Evolutionary conservation across 129 eudicot species (phyloP), one percentile per base, ranked within the genome.

Genomic region (Lonicera japonica): DNA sequence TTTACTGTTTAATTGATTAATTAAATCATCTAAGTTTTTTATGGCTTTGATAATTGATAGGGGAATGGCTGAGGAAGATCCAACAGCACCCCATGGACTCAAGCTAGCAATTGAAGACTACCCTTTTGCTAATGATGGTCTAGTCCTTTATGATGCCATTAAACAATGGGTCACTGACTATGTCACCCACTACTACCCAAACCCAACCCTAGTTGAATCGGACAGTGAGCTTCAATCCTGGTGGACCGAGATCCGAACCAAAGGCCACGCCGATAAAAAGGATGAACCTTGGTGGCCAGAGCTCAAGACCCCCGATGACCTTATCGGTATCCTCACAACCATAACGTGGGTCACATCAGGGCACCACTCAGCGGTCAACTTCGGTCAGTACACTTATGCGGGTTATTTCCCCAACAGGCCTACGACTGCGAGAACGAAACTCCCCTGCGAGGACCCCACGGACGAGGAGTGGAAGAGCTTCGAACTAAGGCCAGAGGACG

Each of bases 211-310:
- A 9, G 21, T 91, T 0, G 54, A 78, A 40, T 59, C 84, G 0
- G 96, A 91, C 22, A 4, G 57, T 15, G 97, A 91, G 72, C 82
- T 91, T 60, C 94, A 87, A 77, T 81, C 68, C 29, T 91, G 97
- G 97, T 91, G 97, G 97, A 72, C 71, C 5, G 97, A 91, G 52
- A 82, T 91, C 1, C 66, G 80, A 63, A 84, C 82, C 21, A 61
- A 47, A 15, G 97, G 97, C 7, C 97, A 91, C 25, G 86, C 43
- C 5, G 97, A 91, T 75, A 87, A 87, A 61, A 91, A 91, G 63
- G 94, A 90, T 53, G 94, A 86, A 60, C 82, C 95, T 11, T 86
- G 97, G 97, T 91, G 97, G 97, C 97, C 97, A 0, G 45, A 29
- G 25, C 80, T 91, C 54, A 68, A 82, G 50, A 91, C 94, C 47